These are phyloP conservation scores for Poterioochromonas sp. DNA, from an alignment of 352 stramenopile genomes.

Conservation along the genomic window DNA sequence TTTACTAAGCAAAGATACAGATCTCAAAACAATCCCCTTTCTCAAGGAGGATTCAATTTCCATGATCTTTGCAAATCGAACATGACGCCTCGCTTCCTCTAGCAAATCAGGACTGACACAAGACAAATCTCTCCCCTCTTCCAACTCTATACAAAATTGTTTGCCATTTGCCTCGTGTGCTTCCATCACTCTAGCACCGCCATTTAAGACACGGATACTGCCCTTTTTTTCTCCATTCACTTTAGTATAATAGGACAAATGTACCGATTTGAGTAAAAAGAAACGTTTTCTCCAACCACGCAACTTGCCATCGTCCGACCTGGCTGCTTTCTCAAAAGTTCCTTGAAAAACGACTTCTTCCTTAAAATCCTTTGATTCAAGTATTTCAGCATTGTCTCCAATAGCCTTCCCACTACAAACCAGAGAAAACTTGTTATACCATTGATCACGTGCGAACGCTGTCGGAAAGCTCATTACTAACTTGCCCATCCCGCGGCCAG, in stretches of 20 bases:
- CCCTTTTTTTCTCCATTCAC: background rate
- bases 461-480: conserved; percentile 11
- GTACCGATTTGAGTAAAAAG: background rate
- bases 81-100: background rate
- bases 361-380: background rate
- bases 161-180: background rate
- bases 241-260: conserved; percentile 15
- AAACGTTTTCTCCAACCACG: background rate
- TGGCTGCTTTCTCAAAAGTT: conserved; percentile 4
- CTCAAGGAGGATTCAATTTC: background rate
- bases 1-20: background rate
- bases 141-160: background rate
- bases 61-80: background rate
- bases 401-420: background rate
- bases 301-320: background rate
- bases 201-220: background rate
- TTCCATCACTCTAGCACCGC: background rate
- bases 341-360: background rate
- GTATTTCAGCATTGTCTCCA: background rate
- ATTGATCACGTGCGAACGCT: background rate
- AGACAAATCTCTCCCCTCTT: conserved; percentile 10
- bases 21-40: background rate
- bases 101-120: background rate
- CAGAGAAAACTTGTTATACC: background rate
- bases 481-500: background rate